Base-by-base conservation (phyloP, 2,329 filamentous ascomycete genomes). In the Ophiocordyceps camponoti-rufipedis region DNA sequence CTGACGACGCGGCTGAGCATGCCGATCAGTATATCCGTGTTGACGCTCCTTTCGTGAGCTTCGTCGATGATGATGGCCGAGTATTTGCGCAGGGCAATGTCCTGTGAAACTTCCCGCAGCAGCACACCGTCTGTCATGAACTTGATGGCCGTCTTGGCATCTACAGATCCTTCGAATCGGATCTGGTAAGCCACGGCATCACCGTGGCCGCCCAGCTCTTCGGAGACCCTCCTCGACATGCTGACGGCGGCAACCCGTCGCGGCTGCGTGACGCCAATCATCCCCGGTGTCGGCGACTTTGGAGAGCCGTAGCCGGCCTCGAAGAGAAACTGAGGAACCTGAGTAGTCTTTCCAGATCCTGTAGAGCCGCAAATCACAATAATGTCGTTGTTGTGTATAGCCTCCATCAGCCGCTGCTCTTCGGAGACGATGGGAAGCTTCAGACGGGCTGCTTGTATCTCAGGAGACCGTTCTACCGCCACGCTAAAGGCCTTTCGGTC, bases 111-210 rank as follows among this genome's bases (percentile, higher is more conserved):
- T 62, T 98, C 91, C 47, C 91, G 80, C 10, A 98, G 72, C 48
- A 98, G 68, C 28, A 98, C 87, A 72, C 91, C 91, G 61, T 98
- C 91, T 0, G 91, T 98, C 88, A 98, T 95, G 65, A 96, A 98
- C 60, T 98, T 98, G 60, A 98, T 77, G 6, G 85, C 83, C 0
- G 91, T 98, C 45, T 86, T 81, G 28, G 78, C 69, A 43, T 79
- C 77, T 2, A 83, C 79, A 0, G 80, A 89, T 44, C 82, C 86
- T 57, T 98, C 91, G 52, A 96, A 98, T 23, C 93, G 82, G 54
- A 98, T 95, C 59, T 88, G 91, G 59, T 96, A 93, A 5, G 85
- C 85, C 7, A 98, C 88, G 43, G 75, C 74, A 28, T 80, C 70
- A n/a, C 78, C 79, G 54, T 81, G 77, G 42, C 83, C 71, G 1